Percentiles rank a stretch among this genome's conserved stretches.
phyloP scores from a whole-genome alignment of 805 yeast genomes.

The Cyberlindnera petersonii region DNA sequence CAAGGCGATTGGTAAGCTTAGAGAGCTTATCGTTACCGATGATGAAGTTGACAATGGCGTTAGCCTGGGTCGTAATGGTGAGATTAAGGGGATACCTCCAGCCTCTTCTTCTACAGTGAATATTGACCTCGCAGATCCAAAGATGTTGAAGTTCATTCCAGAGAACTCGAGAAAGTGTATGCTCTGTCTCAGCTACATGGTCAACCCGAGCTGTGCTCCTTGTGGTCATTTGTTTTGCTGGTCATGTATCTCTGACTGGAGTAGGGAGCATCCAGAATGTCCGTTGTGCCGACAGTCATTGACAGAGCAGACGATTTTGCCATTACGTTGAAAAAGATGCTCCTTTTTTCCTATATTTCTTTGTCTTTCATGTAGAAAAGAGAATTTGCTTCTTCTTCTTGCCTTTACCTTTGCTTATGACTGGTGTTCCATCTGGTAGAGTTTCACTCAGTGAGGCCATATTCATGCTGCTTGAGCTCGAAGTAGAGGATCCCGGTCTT shows the following conservation, averaged over 20 bases:
- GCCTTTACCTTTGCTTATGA: constrained; percentile 29
- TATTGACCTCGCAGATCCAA: constrained; percentile 55
- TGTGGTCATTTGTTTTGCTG: constrained; percentile 96
- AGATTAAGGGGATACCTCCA: constrained; percentile 13
- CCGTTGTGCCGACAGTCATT: constrained; percentile 82
- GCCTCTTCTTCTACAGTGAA: constrained; percentile 15
- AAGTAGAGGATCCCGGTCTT: constrained; percentile 12
- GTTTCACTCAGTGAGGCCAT: constrained; percentile 21
- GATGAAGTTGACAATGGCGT: constrained; percentile 4
- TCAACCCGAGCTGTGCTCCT: constrained; percentile 75
- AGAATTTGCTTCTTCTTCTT: constrained; percentile 52
- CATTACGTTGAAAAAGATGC: constrained; percentile 24
- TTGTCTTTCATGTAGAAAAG: constrained; percentile 45
- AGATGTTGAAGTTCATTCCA: constrained; percentile 62
- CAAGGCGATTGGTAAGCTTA: constrained; percentile 29
- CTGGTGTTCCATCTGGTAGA: constrained; percentile 20
- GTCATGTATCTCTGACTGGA: constrained; percentile 88
- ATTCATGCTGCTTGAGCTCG: constrained; percentile 14
- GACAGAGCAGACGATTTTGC: constrained; percentile 29
- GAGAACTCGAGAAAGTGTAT: constrained; percentile 71
- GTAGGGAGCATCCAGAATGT: constrained; percentile 81
- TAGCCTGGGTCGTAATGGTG: constrained; percentile 11
- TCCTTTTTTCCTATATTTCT: constrained; percentile 7
- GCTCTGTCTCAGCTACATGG: constrained; percentile 78
- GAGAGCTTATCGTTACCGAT: constrained; percentile 1